Conservation (phyloP, 305 asterid genomes). For the Fraxinus latifolia region DNA sequence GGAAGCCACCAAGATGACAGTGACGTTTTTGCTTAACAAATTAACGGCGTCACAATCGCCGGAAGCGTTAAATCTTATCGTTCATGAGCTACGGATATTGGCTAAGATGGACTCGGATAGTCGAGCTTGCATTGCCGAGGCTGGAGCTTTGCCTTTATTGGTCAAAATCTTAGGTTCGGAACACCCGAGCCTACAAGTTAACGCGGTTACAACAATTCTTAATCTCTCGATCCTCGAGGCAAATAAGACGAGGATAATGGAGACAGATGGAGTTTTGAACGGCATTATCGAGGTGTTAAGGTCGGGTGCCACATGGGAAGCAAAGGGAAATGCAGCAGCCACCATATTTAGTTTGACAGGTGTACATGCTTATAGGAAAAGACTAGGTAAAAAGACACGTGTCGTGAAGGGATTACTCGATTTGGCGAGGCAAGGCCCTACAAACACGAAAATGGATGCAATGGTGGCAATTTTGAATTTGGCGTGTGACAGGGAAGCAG, state of each 20-base stretch:
- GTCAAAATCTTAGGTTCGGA: constrained; percentile 58
- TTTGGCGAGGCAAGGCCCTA: constrained; percentile 63
- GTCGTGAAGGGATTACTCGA: constrained; percentile 69
- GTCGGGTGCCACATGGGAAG: constrained; percentile 86
- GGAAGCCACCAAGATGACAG: constrained; percentile 83
- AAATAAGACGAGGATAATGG: constrained; percentile 71
- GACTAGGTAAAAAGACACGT: constrained; percentile 58
- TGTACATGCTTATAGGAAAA: constrained; percentile 55
- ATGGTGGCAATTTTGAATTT: constrained; percentile 79
- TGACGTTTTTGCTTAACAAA: constrained; percentile 58
- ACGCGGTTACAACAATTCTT: constrained; percentile 81
- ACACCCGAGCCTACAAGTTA: constrained; percentile 67
- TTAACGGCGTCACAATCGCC: constrained; percentile 46
- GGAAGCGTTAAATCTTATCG: constrained; percentile 54
- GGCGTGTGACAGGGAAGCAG: constrained; percentile 78
- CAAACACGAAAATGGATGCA: constrained; percentile 60
- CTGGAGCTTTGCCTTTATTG: constrained; percentile 68
- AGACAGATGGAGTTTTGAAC: constrained; percentile 67
- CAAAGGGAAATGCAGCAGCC: constrained; percentile 94
- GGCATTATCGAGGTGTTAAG: constrained; percentile 73
- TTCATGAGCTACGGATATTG: constrained; percentile 74
- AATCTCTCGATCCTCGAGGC: constrained; percentile 81
- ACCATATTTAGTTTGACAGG: constrained; percentile 72
- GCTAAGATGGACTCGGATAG: constrained; percentile 85
- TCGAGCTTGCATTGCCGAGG: constrained; percentile 78